phyloP scores from a whole-genome alignment of 345 rosid species.

The Euphorbia pulcherrima region DNA sequence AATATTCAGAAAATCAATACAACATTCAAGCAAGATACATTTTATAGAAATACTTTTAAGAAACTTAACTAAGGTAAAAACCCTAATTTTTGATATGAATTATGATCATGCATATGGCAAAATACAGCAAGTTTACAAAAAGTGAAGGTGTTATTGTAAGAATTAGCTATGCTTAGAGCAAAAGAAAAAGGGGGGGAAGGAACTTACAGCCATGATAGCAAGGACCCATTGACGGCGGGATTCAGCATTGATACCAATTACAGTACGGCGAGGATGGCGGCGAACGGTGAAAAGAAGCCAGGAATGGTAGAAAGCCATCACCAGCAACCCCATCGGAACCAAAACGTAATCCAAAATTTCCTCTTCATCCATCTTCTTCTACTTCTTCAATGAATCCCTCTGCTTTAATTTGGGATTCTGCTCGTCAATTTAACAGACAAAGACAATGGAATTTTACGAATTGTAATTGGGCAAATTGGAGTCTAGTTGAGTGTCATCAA shows the following conservation, averaged over 20 bases:
- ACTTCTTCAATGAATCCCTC: not conserved
- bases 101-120: not conserved
- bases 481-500: not conserved
- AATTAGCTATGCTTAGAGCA: not conserved
- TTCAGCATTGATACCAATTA: conserved; percentile 71
- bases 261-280: conserved; percentile 41
- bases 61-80: not conserved
- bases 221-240: conserved; percentile 80
- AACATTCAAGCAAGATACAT: not conserved
- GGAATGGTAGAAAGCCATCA: conserved; percentile 40
- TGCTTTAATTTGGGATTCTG: too few relatives aligned
- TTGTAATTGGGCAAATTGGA: not conserved
- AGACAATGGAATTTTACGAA: not conserved
- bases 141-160: too few relatives aligned
- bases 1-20: not conserved
- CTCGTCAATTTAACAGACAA: too few relatives aligned
- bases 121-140: not conserved
- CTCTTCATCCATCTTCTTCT: conserved; percentile 16
- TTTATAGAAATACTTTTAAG: too few relatives aligned
- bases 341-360: conserved; percentile 34
- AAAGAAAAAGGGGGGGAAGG: not conserved
- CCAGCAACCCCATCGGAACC: conserved; percentile 37
- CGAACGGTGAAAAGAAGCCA: conserved; percentile 42
- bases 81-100: not conserved
- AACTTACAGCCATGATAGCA: conserved; percentile 63